Base-by-base conservation (phyloP, 2,329 filamentous ascomycete species). In the Aspergillus vadensis region DNA sequence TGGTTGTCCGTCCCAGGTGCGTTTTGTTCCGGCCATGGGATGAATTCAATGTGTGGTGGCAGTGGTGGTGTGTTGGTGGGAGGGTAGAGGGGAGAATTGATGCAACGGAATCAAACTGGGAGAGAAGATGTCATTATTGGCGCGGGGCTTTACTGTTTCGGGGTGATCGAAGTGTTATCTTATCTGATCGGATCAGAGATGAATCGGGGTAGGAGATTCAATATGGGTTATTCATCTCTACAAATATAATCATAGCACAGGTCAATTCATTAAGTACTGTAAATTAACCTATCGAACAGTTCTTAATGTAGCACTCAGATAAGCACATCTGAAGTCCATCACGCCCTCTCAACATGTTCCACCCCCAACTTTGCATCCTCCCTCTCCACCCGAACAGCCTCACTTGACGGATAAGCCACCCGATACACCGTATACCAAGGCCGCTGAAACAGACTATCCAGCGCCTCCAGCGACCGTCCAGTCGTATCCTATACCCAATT, bases 1-100 rank as follows among this genome's bases (percentile, higher is more conserved):
- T 3, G 70, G 63, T 54, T 73, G 67, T 17, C 76, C 76, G 68
- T 77, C 73, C 72, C 75, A 75, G 43, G 73, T 72, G 57, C 75
- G 71, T 69, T 78, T 77, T 49, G 65, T 77, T 38, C 76, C 75
- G 53, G 74, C 72, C 67, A 72, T 71, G 23, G 27, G 44, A 14
- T 25, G 27, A 19, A 39, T 10, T 14, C 41, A 21, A 32, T 25
- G 52, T 17, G 47, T 56, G n/a, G 25, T 2, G 25, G 25, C 25
- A 8, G 47, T 41, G 23, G 44, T 55, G 55, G 52, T 43, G n/a
- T 36, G 32, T 36, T 44, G 19, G n/a, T 17, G 25, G n/a, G 48
- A 30, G 12, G 43, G 36, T n/a, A 44, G 8, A 17, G 30, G 43
- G 52, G 30, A 12, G 57, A 53, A 38, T 14, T 50, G 30, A 50